Evolutionary conservation across 441 rosid species (phyloP).

Genomic region (Codiaeum variegatum): DNA sequence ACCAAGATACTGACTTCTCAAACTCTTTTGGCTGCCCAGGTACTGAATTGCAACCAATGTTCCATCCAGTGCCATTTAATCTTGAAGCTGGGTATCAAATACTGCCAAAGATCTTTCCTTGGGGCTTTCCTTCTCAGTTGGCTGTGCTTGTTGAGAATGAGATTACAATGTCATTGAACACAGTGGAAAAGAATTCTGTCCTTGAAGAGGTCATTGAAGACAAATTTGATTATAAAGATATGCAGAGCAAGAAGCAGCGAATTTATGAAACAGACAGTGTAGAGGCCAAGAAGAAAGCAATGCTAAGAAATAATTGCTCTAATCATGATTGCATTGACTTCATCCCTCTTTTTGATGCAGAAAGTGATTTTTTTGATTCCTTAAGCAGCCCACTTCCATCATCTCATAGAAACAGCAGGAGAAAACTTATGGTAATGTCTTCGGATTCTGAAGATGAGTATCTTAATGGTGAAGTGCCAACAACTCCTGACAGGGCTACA

Average conservation of each 20-base stretch:
- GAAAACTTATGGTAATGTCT: constrained; percentile 54
- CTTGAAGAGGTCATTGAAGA: constrained; percentile 36
- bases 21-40: constrained; percentile 36
- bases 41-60: constrained; percentile 26
- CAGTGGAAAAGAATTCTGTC: constrained; percentile 40
- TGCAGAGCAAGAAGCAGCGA: constrained; percentile 33
- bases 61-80: constrained; percentile 41
- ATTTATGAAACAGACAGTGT: constrained; percentile 35
- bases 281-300: constrained; percentile 74
- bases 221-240: constrained; percentile 34
- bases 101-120: constrained; percentile 63
- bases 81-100: constrained; percentile 52
- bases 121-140: constrained; percentile 70
- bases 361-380: constrained; percentile 37
- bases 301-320: constrained; percentile 57
- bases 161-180: constrained; percentile 41
- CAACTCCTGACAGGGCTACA: constrained; percentile 26
- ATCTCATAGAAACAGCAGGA: constrained; percentile 36
- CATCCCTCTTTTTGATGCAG: constrained; percentile 30
- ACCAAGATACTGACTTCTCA: background rate
- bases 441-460: constrained; percentile 87
- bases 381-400: constrained; percentile 43
- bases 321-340: constrained; percentile 42
- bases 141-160: constrained; percentile 78
- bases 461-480: constrained; percentile 22